A percentile compares a stretch with the other conserved stretches of the same genome.
These are phyloP conservation scores for Cystobasidium ongulense DNA, from an alignment of 768 basidiomycete genomes.

Conservation along the genomic window DNA sequence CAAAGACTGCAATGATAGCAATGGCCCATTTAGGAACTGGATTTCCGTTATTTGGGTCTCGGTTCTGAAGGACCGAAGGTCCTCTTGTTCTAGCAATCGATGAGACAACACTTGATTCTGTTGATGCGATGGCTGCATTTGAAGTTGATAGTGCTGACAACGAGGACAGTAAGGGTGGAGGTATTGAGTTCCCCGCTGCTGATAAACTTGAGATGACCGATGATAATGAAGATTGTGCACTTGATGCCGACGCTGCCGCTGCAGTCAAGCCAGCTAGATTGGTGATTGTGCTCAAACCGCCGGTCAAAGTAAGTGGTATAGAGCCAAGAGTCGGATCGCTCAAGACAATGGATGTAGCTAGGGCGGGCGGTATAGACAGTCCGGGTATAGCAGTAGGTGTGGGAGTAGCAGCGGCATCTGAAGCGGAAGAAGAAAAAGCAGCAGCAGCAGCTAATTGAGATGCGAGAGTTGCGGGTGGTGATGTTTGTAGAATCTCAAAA, in stretches of 20 bases:
- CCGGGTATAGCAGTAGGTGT: neutral
- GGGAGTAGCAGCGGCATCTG: neutral
- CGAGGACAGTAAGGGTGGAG: neutral
- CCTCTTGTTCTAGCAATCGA: neutral
- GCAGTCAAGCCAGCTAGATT: neutral
- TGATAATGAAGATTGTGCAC: neutral
- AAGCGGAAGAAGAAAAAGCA: constrained; percentile 32
- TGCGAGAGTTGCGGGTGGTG: constrained; percentile 34
- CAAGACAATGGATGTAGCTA: neutral
- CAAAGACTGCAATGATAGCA: constrained; percentile 17
- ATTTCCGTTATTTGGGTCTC: neutral
- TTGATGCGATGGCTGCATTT: neutral
- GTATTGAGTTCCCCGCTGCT: neutral
- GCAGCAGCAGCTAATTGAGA: constrained; percentile 44
- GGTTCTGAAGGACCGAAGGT: neutral
- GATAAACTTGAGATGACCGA: constrained; percentile 2
- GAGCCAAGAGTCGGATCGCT: neutral
- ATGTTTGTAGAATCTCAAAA: constrained; percentile 60
- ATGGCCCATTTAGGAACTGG: constrained; percentile 21
- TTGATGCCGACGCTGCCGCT: neutral
- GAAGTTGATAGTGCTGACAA: neutral
- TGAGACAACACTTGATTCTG: neutral
- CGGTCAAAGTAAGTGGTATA: neutral
- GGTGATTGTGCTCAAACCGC: neutral
- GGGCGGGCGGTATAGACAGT: neutral